These are phyloP conservation scores for Trifolium pratense DNA, from an alignment of 306 rosid genomes.

Conservation along the genomic window DNA sequence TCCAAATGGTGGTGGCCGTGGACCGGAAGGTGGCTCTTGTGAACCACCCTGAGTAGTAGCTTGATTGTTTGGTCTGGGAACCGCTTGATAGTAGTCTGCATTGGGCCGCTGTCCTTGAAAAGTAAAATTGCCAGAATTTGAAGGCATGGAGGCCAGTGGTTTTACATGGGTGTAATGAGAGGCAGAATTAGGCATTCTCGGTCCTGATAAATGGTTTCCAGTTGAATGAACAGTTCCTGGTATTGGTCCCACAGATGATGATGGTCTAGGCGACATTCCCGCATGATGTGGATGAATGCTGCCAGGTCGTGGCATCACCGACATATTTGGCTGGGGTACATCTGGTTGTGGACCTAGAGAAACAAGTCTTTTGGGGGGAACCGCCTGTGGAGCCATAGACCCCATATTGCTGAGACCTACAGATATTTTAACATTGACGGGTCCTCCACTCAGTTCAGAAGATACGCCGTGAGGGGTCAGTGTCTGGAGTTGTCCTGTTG, in stretches of 20 bases:
- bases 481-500: slow-evolving; percentile 52
- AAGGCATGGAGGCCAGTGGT: slow-evolving; percentile 49
- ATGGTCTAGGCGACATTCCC: slow-evolving; percentile 49
- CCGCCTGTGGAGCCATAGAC: slow-evolving; percentile 48
- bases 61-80: slow-evolving; percentile 52
- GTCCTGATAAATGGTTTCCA: slow-evolving; percentile 42
- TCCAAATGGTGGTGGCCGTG: slow-evolving; percentile 53
- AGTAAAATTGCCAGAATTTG: slow-evolving; percentile 69
- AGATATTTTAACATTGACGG: neutral
- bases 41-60: slow-evolving; percentile 46
- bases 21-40: slow-evolving; percentile 54
- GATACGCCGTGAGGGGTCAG: slow-evolving; percentile 48
- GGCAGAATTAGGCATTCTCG: slow-evolving; percentile 58
- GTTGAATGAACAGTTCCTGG: slow-evolving; percentile 46
- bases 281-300: slow-evolving; percentile 52
- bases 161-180: slow-evolving; percentile 46
- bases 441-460: slow-evolving; percentile 47
- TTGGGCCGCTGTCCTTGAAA: slow-evolving; percentile 65
- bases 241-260: slow-evolving; percentile 50
- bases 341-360: slow-evolving; percentile 52
- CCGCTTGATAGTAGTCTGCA: slow-evolving; percentile 52
- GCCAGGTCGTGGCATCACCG: slow-evolving; percentile 45
- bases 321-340: slow-evolving; percentile 49
- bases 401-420: slow-evolving; percentile 51
- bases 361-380: slow-evolving; percentile 45